phyloP scores from a whole-genome alignment of 768 basidiomycete genomes.

The Rhodotorula diobovata region DNA sequence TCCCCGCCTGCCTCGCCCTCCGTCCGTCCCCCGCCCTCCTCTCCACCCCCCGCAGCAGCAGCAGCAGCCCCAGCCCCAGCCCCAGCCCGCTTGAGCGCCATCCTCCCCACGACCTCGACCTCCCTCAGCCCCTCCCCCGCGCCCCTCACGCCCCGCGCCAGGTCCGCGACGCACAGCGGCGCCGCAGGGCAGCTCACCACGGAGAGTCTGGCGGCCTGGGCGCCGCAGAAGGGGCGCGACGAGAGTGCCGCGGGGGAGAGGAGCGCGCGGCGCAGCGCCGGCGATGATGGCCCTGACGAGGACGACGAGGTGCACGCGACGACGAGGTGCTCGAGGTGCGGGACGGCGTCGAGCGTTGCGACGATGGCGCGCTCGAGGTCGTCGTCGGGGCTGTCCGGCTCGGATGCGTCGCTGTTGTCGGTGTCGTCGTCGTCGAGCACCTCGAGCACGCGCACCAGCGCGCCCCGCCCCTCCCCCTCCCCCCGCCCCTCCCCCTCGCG shows the following conservation, averaged over 20 bases:
- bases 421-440: neutral
- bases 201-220: neutral
- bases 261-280: neutral
- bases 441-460: neutral
- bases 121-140: neutral
- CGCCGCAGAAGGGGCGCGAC: neutral
- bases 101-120: neutral
- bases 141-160: neutral
- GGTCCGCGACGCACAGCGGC: neutral
- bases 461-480: neutral
- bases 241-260: no score
- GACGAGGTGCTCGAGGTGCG: neutral
- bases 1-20: neutral
- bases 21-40: neutral
- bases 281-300: neutral
- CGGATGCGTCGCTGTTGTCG: no score
- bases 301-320: neutral
- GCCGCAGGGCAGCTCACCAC: neutral
- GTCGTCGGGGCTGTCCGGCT: no score
- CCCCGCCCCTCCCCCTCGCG: neutral
- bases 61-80: no score
- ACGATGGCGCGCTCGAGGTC: neutral
- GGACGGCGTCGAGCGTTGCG: neutral
- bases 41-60: no score
- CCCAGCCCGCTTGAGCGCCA: neutral